phyloP scores from a whole-genome alignment of 2,329 filamentous ascomycete genomes.

The Macrophomina pseudophaseolina region DNA sequence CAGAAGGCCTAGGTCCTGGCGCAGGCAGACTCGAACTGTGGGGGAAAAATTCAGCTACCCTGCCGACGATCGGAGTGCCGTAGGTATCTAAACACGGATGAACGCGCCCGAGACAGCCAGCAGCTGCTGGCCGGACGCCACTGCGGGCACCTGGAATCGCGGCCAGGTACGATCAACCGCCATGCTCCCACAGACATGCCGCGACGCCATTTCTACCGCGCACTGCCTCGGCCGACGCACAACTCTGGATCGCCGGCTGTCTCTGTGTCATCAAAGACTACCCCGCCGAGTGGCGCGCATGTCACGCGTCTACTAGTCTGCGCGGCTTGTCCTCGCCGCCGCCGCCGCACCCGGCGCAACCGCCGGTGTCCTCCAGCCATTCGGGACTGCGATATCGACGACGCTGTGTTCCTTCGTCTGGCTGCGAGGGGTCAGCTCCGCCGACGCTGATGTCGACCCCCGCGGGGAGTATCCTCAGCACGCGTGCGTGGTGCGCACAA shows the following conservation, averaged over 20 bases:
- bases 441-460: not conserved
- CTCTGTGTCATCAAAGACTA: constrained; percentile 30
- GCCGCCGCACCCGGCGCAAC: not conserved
- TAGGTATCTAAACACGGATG: not conserved
- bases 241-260: constrained; percentile 30
- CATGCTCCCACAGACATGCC: constrained; percentile 20
- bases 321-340: constrained; percentile 7
- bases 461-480: not conserved
- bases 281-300: constrained; percentile 7
- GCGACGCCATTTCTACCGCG: constrained; percentile 20
- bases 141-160: not conserved
- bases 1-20: not conserved
- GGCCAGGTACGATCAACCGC: not conserved
- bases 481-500: constrained; percentile 3
- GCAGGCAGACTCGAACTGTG: not conserved
- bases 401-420: not conserved
- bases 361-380: not conserved
- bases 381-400: not conserved
- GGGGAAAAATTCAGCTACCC: not conserved
- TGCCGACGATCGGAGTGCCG: not conserved
- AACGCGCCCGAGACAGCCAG: too few species aligned
- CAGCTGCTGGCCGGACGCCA: not conserved
- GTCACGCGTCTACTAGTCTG: not conserved
- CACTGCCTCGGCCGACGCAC: constrained; percentile 3
- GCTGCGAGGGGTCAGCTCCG: not conserved